Base-by-base conservation (phyloP, 306 rosid species). In the Cicer bijugum region DNA sequence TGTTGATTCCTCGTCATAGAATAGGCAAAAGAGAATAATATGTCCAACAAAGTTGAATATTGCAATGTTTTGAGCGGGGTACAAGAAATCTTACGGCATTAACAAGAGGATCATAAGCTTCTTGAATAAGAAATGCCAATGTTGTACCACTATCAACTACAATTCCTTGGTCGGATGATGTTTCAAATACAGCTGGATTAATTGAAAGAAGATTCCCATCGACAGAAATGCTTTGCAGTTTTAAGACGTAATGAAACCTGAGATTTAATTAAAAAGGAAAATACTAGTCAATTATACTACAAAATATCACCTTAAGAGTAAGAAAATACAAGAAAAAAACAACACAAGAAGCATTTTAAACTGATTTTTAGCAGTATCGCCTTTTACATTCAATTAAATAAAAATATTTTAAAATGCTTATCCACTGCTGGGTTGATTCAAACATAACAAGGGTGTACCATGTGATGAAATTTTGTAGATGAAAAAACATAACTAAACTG, bases 111-210 rank as follows among this genome's bases (percentile, higher is more conserved):
- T 86, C 93, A 71, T 81, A 93, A 23, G 94, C 98, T 84, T 93
- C 98, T 80, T 82, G 87, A 43, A 93, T 84, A 75, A 93, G 89
- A 81, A 89, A 91, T 45, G 98, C 82, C 86, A 93, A 83, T 38
- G 98, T 91, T 63, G 98, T 93, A 72, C 98, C 97, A 8, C 91
- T 81, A 78, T 93, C 98, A 67, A 93, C 85, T 83, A 89, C 91
- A 51, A 97, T 93, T 77, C 98, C 98, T 63, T 87, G 82, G 74
- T 86, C 78, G 71, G 4, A 3, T 4, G 35, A 3, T 28, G 94
- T 86, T 44, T 87, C 82, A 85, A 93, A 93, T 40, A 81, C 97
- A 43, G 88, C 80, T 73, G 89, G 74, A 78, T 93, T 89, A 66
- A 93, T 87, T 15, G 97, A 75, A 80, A 93, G 86, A n/a, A 60